Conservation (phyloP, 345 rosid genomes). For the Firmiana major region DNA sequence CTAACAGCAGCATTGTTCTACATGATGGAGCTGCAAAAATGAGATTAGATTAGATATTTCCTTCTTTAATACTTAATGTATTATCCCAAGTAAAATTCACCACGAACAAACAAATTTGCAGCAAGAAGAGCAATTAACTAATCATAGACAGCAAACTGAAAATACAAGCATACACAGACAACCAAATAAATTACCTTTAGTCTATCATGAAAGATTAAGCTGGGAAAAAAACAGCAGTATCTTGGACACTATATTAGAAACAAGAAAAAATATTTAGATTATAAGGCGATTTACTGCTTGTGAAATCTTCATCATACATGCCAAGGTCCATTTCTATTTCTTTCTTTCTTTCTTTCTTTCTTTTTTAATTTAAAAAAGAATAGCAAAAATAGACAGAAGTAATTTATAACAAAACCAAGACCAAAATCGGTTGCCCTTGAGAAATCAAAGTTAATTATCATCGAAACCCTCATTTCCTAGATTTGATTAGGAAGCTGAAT, state of each 20-base stretch:
- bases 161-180: neutral
- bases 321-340: neutral
- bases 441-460: neutral
- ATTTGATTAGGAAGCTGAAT: neutral
- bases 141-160: neutral
- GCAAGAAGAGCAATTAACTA: neutral
- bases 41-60: neutral
- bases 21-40: neutral
- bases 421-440: neutral
- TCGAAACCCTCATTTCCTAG: neutral
- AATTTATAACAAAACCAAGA: neutral
- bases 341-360: too few species aligned
- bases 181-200: neutral
- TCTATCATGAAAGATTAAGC: neutral
- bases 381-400: neutral
- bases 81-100: neutral
- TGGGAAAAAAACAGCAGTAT: neutral
- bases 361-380: too few species aligned
- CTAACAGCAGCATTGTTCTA: neutral
- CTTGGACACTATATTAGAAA: neutral
- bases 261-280: neutral
- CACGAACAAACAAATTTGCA: neutral
- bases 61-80: neutral
- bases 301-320: neutral
- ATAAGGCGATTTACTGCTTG: neutral